Evolutionary conservation across 164 flowering plant species (phyloP).

Genomic region (Magnolia changhungtana): DNA sequence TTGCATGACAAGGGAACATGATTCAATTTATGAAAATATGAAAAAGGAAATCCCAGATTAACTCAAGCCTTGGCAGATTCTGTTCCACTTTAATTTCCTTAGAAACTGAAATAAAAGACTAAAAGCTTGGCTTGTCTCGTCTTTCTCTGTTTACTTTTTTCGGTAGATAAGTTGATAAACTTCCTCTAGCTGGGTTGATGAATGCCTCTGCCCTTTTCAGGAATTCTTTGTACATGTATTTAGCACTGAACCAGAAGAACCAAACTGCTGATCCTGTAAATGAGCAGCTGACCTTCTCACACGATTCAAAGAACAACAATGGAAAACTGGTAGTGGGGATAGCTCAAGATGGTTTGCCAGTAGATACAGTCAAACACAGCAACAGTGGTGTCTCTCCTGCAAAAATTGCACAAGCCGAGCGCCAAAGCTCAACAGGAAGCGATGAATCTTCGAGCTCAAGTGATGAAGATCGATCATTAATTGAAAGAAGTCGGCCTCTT

Average conservation of each 20-base stretch:
- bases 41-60: neutral
- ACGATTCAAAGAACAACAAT: constrained; percentile 21
- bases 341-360: constrained; percentile 21
- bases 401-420: constrained; percentile 64
- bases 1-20: neutral
- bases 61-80: neutral
- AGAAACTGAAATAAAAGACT: neutral
- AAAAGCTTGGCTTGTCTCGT: neutral
- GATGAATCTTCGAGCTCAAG: constrained; percentile 65
- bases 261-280: constrained; percentile 24
- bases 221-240: constrained; percentile 39
- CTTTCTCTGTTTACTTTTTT: neutral
- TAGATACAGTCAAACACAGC: constrained; percentile 30
- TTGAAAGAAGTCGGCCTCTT: constrained; percentile 70
- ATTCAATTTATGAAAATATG: neutral
- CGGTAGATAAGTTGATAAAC: neutral
- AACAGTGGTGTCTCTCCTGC: constrained; percentile 70
- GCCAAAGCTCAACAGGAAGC: constrained; percentile 57
- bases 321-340: constrained; percentile 15
- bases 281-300: constrained; percentile 16
- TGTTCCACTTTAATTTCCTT: neutral
- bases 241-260: constrained; percentile 30
- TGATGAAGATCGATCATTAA: constrained; percentile 43
- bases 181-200: neutral
- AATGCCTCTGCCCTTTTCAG: constrained; percentile 31